Base-by-base conservation (phyloP, 257 asterid species). In the Lithospermum erythrorhizon region DNA sequence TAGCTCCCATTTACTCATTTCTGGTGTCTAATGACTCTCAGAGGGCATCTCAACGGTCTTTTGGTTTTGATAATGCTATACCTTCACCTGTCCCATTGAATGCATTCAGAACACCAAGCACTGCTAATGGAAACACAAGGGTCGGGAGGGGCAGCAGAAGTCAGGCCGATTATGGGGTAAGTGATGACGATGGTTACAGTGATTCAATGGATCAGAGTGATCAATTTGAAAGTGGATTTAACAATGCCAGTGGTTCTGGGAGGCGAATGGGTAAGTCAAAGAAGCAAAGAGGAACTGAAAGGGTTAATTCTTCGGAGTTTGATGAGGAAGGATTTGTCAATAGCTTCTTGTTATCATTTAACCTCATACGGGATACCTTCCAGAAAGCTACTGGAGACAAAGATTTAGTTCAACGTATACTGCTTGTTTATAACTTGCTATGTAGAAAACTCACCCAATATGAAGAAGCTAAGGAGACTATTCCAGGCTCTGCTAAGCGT, bases 21-120 rank as follows among this genome's bases (percentile, higher is more conserved):
- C 4, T 27, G 32, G 32, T 27, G 32, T 27, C 5, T 3, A 27
- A 27, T 27, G 32, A 27, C 32, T 27, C 32, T 27, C 45, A 35
- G 45, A 35, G 75, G 20, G 74, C 62, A 25, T 64, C 62, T 24
- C 61, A 75, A 9, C 72, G 62, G 49, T 61, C 75, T 59, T 68
- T 66, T 20, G 70, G 66, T 57, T 68, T 68, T 18, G 70, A 65
- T 57, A 59, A 68, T 61, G 71, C 66, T 22, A 72, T 82, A 61
- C 83, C 87, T 1, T 82, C 84, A 23, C 95, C 97, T 0, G 78
- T 79, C 29, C 96, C 96, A 0, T 56, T 85, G 70, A 87, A 83
- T 66, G 77, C 97, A 0, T 81, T 83, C 63, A 78, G 84, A 76
- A 87, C 95, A 41, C 93, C 94, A 4, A 65, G 62, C 24, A 67